phyloP scores from a whole-genome alignment of 371 early-diverging fungal species.

The Zopfochytrium polystomum region DNA sequence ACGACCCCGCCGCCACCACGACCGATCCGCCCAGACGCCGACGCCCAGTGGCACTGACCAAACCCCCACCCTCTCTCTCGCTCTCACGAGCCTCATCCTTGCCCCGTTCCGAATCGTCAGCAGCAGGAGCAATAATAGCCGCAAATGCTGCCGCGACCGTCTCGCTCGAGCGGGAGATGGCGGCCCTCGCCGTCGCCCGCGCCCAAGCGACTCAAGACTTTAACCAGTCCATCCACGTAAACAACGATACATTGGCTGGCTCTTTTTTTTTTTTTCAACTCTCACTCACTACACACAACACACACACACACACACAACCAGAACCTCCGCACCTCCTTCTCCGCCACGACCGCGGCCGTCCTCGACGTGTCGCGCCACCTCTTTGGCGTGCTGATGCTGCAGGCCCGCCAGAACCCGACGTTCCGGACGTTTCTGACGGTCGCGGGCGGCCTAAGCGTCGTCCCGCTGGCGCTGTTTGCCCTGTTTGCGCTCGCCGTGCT shows the following conservation, averaged over 20 bases:
- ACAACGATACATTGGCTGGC: not conserved
- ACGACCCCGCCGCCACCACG: no score
- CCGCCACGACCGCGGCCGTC: not conserved
- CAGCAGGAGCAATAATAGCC: conserved; percentile 1
- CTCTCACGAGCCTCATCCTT: no score
- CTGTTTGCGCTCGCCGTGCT: conserved; percentile 4
- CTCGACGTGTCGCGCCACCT: no score
- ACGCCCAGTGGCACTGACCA: no score
- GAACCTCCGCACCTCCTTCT: no score
- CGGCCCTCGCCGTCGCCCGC: not conserved
- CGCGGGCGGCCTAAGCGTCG: conserved; percentile 3
- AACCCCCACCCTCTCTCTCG: no score
- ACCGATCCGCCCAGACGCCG: no score
- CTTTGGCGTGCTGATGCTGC: not conserved
- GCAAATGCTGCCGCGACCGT: not conserved
- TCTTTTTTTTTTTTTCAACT: not conserved
- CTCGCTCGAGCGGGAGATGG: not conserved
- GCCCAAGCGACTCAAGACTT: not conserved
- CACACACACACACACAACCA: no score
- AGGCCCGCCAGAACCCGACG: conserved; percentile 6
- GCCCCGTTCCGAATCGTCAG: not conserved
- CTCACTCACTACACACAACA: not conserved
- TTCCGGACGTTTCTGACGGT: conserved; percentile 7
- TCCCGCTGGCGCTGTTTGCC: conserved; percentile 8
- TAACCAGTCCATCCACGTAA: not conserved